A percentile compares a stretch with the other conserved stretches of the same genome.
Conservation (phyloP, 345 rosid genomes). For the Eucalyptus curtisii region DNA sequence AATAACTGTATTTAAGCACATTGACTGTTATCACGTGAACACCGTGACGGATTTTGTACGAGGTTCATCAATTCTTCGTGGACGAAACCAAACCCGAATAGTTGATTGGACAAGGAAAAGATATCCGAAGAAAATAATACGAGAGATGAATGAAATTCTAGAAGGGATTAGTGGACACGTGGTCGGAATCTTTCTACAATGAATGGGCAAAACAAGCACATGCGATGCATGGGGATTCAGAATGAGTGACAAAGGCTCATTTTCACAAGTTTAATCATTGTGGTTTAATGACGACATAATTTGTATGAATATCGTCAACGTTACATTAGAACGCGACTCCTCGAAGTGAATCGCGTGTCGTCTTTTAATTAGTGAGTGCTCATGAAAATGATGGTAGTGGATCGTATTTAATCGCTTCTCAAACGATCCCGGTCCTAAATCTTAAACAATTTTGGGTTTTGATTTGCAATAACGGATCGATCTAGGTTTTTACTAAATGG, state of each 20-base stretch:
- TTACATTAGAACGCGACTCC: not conserved
- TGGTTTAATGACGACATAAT: no score
- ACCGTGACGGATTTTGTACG: not conserved
- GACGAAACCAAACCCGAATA: not conserved
- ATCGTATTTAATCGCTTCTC: not conserved
- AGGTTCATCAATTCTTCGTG: not conserved
- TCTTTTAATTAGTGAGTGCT: not conserved
- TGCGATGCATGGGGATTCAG: not conserved
- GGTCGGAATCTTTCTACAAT: not conserved
- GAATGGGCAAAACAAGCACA: not conserved
- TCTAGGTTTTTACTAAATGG: not conserved
- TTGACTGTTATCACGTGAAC: not conserved
- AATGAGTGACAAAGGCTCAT: not conserved
- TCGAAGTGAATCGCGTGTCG: not conserved
- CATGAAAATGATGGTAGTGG: not conserved
- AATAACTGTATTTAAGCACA: not conserved
- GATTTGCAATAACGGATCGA: not conserved
- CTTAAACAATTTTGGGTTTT: not conserved
- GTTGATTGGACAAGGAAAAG: not conserved
- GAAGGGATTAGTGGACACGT: not conserved
- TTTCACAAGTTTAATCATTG: not conserved
- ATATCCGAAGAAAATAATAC: not conserved
- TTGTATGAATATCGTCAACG: not conserved
- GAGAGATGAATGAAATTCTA: not conserved
- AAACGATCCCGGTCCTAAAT: not conserved